phyloP scores from a whole-genome alignment of 768 basidiomycete genomes.

The Lactifluus volemus region DNA sequence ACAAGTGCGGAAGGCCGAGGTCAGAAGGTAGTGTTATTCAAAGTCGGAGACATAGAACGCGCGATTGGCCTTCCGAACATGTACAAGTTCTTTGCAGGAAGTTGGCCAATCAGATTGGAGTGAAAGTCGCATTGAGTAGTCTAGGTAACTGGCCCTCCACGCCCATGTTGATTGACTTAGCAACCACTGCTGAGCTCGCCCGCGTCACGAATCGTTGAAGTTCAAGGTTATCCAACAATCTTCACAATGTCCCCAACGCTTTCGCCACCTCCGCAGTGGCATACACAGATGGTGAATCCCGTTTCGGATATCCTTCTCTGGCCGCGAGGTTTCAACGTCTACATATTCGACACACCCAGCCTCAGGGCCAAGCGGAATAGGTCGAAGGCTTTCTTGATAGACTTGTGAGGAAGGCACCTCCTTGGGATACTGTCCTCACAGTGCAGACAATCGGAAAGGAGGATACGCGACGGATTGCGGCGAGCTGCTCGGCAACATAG shows the following conservation, averaged over 20 bases:
- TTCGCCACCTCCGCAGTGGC: slow-evolving; percentile 62
- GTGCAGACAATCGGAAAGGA: slow-evolving; percentile 88
- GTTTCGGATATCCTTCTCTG: slow-evolving; percentile 58
- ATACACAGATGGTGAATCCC: slow-evolving; percentile 59
- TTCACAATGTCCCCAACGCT: slow-evolving; percentile 84
- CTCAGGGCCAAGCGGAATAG: slow-evolving; percentile 73
- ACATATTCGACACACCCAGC: slow-evolving; percentile 86
- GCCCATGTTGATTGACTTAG: slow-evolving; percentile 90
- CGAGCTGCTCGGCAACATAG: slow-evolving; percentile 77
- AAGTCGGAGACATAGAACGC: slow-evolving; percentile 83
- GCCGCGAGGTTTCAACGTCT: slow-evolving; percentile 80
- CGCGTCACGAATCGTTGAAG: slow-evolving; percentile 63
- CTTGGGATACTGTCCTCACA: slow-evolving; percentile 79
- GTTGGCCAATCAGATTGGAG: slow-evolving; percentile 77
- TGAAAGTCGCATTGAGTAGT: slow-evolving; percentile 76
- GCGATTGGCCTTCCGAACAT: slow-evolving; percentile 86
- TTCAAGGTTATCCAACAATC: slow-evolving; percentile 82
- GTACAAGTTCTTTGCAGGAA: slow-evolving; percentile 69
- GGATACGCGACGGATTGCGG: slow-evolving; percentile 66
- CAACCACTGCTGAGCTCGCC: slow-evolving; percentile 31
- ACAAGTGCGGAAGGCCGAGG: slow-evolving; percentile 79
- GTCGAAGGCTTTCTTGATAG: slow-evolving; percentile 59
- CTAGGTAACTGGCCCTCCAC: slow-evolving; percentile 82
- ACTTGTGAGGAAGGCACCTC: slow-evolving; percentile 82
- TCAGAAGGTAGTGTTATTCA: slow-evolving; percentile 87